phyloP scores from a whole-genome alignment of 2,329 filamentous ascomycete species.

The Ramichloridium luteum region DNA sequence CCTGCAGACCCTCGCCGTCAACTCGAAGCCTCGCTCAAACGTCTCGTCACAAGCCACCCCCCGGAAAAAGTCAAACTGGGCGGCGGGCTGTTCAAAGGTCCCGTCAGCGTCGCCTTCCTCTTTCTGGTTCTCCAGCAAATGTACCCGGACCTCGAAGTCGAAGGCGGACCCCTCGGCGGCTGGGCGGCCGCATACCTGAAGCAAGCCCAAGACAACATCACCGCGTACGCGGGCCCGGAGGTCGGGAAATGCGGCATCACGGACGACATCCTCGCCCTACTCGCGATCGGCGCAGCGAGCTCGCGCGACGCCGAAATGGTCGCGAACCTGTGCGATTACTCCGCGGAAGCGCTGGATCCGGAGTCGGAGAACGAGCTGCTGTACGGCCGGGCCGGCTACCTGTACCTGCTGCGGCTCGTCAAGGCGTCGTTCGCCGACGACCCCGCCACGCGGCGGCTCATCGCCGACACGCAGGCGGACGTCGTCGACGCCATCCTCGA shows the following conservation, averaged over 20 bases:
- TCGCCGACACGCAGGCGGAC: slow-evolving; percentile 42
- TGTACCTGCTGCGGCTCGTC: slow-evolving; percentile 56
- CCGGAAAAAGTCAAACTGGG: slow-evolving; percentile 34
- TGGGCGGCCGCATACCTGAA: slow-evolving; percentile 41
- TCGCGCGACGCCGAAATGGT: slow-evolving; percentile 39
- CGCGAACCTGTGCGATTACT: slow-evolving; percentile 38
- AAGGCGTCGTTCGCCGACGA: slow-evolving; percentile 43
- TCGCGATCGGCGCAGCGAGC: slow-evolving; percentile 39
- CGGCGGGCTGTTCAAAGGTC: slow-evolving; percentile 40
- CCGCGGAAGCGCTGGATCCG: slow-evolving; percentile 33
- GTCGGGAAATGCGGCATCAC: slow-evolving; percentile 37
- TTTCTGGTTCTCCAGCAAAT: slow-evolving; percentile 39
- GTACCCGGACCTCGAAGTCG: slow-evolving; percentile 37
- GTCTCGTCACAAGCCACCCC: slow-evolving; percentile 36
- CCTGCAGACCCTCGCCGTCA: slow-evolving; percentile 36
- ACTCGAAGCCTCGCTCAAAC: slow-evolving; percentile 37
- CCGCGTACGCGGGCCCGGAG: slow-evolving; percentile 35
- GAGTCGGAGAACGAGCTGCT: slow-evolving; percentile 50
- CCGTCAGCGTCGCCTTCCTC: slow-evolving; percentile 37
- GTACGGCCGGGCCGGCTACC: slow-evolving; percentile 54
- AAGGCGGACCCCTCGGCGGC: slow-evolving; percentile 34
- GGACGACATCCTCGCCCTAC: slow-evolving; percentile 39
- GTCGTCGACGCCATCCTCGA: slow-evolving; percentile 49
- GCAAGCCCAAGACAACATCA: slow-evolving; percentile 38
- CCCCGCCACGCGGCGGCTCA: slow-evolving; percentile 37